Evolutionary conservation across 495 filamentous ascomycete genomes (phyloP).

Genomic region (Aspergillus sparsus): DNA sequence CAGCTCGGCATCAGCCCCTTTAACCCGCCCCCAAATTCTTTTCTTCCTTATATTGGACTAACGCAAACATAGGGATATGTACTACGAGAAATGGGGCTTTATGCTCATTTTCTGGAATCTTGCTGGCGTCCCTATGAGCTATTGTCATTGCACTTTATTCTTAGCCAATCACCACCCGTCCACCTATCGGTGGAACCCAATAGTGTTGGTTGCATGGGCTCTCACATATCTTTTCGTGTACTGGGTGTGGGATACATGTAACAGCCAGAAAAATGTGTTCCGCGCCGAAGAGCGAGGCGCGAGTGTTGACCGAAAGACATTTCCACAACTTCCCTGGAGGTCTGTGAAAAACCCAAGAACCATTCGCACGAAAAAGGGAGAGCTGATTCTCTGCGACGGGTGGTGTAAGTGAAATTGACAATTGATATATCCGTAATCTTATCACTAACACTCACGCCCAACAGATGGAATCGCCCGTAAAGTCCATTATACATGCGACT

Average conservation of each 20-base stretch:
- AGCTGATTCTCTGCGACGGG: conserved; percentile 80
- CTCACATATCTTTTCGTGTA: conserved; percentile 78
- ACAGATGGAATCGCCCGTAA: conserved; percentile 76
- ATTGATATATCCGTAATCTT: neutral
- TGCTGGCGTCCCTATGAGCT: conserved; percentile 88
- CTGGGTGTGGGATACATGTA: conserved; percentile 87
- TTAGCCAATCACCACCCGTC: conserved; percentile 81
- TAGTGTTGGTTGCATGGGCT: conserved; percentile 61
- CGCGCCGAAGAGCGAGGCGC: conserved; percentile 75
- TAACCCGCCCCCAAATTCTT: neutral
- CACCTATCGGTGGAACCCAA: conserved; percentile 71
- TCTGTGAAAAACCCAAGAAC: conserved; percentile 71
- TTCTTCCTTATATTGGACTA: neutral
- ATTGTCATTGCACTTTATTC: conserved; percentile 94
- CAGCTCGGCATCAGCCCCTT: neutral
- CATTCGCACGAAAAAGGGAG: conserved; percentile 72
- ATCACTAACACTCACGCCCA: neutral
- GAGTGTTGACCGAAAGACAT: conserved; percentile 68
- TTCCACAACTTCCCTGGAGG: conserved; percentile 89
- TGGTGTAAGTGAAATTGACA: conserved; percentile 62
- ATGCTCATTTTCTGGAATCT: conserved; percentile 99
- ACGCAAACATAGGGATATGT: conserved; percentile 73
- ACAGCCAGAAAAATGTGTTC: conserved; percentile 94
- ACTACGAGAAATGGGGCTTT: conserved; percentile 98
- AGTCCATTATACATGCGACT: conserved; percentile 87